Conservation (phyloP, 208 protist species). For the Acanthamoeba royreba region DNA sequence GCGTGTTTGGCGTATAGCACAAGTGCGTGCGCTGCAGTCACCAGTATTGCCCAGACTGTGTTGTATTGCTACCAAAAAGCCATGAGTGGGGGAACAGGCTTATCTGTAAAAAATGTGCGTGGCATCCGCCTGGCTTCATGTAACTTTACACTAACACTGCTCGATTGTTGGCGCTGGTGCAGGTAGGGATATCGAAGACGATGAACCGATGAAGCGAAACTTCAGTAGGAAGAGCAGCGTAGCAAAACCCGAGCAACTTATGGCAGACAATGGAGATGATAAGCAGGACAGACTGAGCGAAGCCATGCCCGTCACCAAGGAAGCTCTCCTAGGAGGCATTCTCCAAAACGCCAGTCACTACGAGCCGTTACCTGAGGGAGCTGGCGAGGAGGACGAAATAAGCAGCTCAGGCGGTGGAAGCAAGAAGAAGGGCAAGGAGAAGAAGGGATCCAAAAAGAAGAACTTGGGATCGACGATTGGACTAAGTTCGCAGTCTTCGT, state of each 20-base stretch:
- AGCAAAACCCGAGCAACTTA: neutral
- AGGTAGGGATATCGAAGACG: neutral
- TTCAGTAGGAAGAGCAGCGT: neutral
- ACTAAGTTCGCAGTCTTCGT: neutral
- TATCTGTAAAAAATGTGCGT: conserved; percentile 1
- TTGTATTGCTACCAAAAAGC: neutral
- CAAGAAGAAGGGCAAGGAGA: neutral
- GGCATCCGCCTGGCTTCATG: neutral
- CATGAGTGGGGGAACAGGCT: neutral
- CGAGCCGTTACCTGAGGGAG: neutral
- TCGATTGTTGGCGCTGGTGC: neutral
- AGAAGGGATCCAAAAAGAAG: neutral
- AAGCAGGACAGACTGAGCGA: neutral
- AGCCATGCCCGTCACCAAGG: neutral
- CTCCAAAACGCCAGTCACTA: neutral
- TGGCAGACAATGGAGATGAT: neutral
- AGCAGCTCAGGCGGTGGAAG: neutral
- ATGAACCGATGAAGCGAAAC: neutral
- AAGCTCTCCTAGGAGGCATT: neutral
- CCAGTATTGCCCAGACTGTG: conserved; percentile 1
- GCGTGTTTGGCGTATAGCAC: neutral
- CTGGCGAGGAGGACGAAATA: neutral
- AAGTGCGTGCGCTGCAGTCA: conserved; percentile 3
- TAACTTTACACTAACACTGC: too few species aligned
- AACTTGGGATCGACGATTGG: neutral